phyloP scores from a whole-genome alignment of 129 eudicot species.

The Logfia minima region DNA sequence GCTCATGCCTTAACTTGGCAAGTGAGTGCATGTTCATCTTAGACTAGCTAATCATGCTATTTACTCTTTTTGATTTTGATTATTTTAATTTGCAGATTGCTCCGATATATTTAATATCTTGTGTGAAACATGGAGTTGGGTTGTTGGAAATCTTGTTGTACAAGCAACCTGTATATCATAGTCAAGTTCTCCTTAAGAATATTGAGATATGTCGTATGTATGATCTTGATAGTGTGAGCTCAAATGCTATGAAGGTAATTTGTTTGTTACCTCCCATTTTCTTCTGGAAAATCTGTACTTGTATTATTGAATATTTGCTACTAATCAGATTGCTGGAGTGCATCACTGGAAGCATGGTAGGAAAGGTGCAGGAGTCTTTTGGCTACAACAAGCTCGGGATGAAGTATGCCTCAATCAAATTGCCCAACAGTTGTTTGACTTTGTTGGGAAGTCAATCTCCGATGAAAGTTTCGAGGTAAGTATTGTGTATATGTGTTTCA shows the following conservation, averaged over 20 bases:
- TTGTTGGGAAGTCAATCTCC: conserved; percentile 91
- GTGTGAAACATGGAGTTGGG: conserved; percentile 81
- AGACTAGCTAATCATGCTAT: neutral
- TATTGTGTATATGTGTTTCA: neutral
- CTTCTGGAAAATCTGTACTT: neutral
- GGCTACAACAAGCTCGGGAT: conserved; percentile 98
- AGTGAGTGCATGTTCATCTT: conserved; percentile 46
- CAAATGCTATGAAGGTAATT: conserved; percentile 86
- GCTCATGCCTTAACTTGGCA: conserved; percentile 97
- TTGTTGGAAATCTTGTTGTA: conserved; percentile 80
- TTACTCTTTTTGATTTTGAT: neutral
- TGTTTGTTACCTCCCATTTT: neutral
- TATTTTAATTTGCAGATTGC: conserved; percentile 58
- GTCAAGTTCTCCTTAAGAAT: conserved; percentile 76
- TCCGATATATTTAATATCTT: conserved; percentile 84
- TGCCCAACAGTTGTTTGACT: conserved; percentile 81
- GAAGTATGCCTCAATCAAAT: conserved; percentile 76
- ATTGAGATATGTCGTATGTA: conserved; percentile 92
- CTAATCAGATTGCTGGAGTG: conserved; percentile 78
- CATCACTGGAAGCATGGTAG: conserved; percentile 98
- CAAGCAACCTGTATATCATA: conserved; percentile 83
- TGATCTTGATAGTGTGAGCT: conserved; percentile 72
- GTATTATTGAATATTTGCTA: neutral
- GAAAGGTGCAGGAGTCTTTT: conserved; percentile 88
- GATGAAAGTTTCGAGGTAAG: conserved; percentile 88